These are phyloP conservation scores for Lenzites betulinus DNA, from an alignment of 768 basidiomycete genomes.

Conservation along the genomic window DNA sequence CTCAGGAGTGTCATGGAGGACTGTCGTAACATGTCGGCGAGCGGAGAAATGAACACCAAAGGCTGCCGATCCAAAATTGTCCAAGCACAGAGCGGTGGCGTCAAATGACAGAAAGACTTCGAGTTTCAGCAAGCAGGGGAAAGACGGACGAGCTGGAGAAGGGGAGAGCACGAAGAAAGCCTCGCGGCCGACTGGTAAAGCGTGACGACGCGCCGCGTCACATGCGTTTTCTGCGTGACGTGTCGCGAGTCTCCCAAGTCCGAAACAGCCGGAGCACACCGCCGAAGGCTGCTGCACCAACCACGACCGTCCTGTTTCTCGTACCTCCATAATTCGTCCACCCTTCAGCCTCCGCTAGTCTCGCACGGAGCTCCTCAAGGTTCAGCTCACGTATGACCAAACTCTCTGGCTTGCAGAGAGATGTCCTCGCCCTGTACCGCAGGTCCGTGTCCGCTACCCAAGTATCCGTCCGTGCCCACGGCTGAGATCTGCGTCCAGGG, in stretches of 20 bases:
- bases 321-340: not conserved
- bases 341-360: not conserved
- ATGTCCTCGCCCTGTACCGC: conserved; percentile 55
- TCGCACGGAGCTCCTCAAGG: not conserved
- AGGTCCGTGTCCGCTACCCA: conserved; percentile 39
- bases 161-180: not conserved
- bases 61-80: no score
- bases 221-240: not conserved
- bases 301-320: not conserved
- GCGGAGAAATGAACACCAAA: no score
- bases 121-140: not conserved
- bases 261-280: not conserved
- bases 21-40: not conserved
- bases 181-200: not conserved
- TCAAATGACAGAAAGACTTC: no score
- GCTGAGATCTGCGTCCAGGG: conserved; percentile 44
- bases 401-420: conserved; percentile 53
- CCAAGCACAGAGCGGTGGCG: not conserved
- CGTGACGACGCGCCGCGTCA: not conserved
- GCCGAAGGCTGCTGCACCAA: not conserved
- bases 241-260: not conserved
- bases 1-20: not conserved
- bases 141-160: not conserved
- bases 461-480: not conserved
- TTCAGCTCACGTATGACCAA: conserved; percentile 29